Evolutionary conservation across 768 basidiomycete genomes (phyloP), one percentile per base, ranked within the genome.

Genomic region (Nevesoporus exiguus): DNA sequence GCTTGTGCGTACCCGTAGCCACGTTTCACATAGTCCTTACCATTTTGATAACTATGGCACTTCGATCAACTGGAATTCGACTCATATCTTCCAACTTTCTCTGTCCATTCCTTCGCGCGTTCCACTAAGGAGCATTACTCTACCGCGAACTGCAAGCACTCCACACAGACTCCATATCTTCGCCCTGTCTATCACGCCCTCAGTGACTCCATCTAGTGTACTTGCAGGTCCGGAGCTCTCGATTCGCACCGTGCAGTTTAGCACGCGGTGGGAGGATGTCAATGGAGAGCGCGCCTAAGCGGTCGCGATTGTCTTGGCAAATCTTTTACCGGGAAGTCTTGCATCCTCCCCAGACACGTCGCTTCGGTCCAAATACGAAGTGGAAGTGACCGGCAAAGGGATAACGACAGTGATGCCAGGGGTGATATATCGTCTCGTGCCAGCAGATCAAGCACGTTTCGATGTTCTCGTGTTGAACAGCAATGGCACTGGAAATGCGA

Each of bases 231-330:
- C 74, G 0, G 65, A 62, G 0, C 68, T 81, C 24, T 69, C 74
- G n/a, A 61, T 80, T 44, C 77, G 77, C 29, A 69, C 66, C 10
- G 75, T 74, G 1, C 69, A 74, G 15, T 80, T 80, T 49, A 75
- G 76, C 8, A 74, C 73, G 1, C 73, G 79, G n/a, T 81, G 79
- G 79, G 73, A 76, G 29, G 61, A 71, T 17, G 61, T 75, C 24
- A 40, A 68, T 25, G 69, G 67, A 3, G 61, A 62, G 41, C 74
- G 73, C 24, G 74, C 74, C 6, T 80, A 82, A 58, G 74, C 72
- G 0, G 75, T 84, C 0, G 77, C 80, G 42, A 73, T 84, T 36
- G 80, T 78, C 0, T 57, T 84, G 13, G 75, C 76, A 22, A 84
- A 84, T 56, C 66, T 81, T 14, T 67, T 79, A 9, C 76, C 81